Conservation (phyloP, 176 grass and related monocot species). For the Chrysopogon serrulatus region DNA sequence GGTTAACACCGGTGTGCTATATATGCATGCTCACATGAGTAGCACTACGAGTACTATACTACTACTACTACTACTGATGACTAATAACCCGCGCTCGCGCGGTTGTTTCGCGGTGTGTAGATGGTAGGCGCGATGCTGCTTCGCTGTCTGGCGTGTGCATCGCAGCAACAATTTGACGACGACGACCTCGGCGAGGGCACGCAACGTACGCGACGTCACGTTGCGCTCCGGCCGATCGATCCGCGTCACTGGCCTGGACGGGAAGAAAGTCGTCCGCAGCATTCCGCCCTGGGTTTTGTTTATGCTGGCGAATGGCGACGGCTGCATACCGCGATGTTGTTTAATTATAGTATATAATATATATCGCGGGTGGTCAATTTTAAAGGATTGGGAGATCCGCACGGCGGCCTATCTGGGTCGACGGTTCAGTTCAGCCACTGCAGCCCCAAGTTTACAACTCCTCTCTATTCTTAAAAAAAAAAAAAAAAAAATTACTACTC, state of each 20-base stretch:
- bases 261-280: neutral
- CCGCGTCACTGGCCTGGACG: neutral
- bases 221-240: neutral
- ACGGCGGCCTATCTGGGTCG: neutral
- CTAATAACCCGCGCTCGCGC: neutral
- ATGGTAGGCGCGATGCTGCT: neutral
- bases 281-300: slow-evolving; percentile 5
- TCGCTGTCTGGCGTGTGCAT: neutral
- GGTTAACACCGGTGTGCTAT: neutral
- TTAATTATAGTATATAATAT: too few relatives aligned
- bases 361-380: slow-evolving; percentile 14
- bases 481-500: too few relatives aligned
- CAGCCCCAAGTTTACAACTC: neutral
- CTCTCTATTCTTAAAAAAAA: too few relatives aligned
- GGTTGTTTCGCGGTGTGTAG: neutral
- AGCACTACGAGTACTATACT: neutral
- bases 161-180: slow-evolving; percentile 39
- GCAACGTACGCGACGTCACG: neutral
- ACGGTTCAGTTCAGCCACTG: slow-evolving; percentile 7
- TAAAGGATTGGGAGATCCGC: neutral
- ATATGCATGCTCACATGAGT: too few relatives aligned
- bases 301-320: neutral
- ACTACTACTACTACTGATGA: neutral
- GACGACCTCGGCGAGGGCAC: slow-evolving; percentile 1
- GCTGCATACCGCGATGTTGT: slow-evolving; percentile 4